phyloP scores from a whole-genome alignment of 257 asterid genomes.

The Fraxinus excelsior region DNA sequence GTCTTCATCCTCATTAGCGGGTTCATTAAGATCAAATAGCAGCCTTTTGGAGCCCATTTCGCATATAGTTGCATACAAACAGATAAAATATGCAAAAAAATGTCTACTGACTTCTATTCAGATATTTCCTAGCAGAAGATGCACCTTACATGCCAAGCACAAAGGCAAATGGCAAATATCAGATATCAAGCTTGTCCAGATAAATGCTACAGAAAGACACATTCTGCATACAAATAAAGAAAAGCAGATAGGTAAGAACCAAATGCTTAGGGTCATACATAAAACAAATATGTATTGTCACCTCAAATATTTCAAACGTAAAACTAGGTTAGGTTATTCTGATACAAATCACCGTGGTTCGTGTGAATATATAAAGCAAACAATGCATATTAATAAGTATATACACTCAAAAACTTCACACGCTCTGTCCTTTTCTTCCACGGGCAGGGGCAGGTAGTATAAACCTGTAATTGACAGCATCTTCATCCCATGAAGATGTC shows the following conservation, averaged over 20 bases:
- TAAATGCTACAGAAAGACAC: constrained; percentile 24
- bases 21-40: constrained; percentile 96
- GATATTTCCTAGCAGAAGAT: constrained; percentile 45
- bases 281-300: not conserved
- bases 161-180: constrained; percentile 39
- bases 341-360: not conserved
- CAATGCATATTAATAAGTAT: not conserved
- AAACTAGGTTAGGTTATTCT: not conserved
- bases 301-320: constrained; percentile 12
- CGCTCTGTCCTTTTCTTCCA: not conserved
- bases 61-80: constrained; percentile 63
- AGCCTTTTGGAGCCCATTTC: constrained; percentile 93
- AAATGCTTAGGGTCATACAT: constrained; percentile 18
- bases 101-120: constrained; percentile 35
- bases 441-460: not conserved
- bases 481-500: constrained; percentile 10
- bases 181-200: constrained; percentile 38
- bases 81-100: constrained; percentile 41
- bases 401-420: not conserved
- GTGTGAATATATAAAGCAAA: not conserved
- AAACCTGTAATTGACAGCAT: not conserved
- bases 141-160: constrained; percentile 58
- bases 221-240: constrained; percentile 38
- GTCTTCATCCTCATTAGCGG: constrained; percentile 80
- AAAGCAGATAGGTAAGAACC: constrained; percentile 30